Conservation (phyloP, 345 rosid genomes). For the Erucastrum elatum region DNA sequence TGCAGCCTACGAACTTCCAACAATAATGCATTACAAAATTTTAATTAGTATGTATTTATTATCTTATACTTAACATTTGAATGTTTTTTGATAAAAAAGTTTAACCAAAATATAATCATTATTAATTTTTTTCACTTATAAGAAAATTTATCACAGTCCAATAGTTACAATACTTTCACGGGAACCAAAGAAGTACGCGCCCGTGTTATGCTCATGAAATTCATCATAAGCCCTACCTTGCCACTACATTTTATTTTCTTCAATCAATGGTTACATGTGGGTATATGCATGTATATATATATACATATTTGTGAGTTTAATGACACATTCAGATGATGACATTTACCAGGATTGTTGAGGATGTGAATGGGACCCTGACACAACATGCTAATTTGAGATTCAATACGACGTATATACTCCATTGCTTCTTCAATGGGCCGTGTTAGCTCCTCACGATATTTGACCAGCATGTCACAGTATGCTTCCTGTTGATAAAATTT, state of each 20-base stretch:
- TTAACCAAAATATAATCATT: neutral
- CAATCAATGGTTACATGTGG: constrained; percentile 6
- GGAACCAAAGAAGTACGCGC: constrained; percentile 1
- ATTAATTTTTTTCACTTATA: neutral
- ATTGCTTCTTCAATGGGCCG: constrained; percentile 95
- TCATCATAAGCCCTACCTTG: constrained; percentile 33
- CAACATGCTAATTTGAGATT: constrained; percentile 80
- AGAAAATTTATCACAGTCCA: neutral
- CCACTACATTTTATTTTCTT: constrained; percentile 21
- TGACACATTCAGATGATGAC: neutral
- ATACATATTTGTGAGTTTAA: neutral
- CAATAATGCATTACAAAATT: constrained; percentile 8
- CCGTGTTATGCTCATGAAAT: neutral
- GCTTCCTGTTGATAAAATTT: constrained; percentile 64
- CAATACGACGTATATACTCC: constrained; percentile 97
- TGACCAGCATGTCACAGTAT: constrained; percentile 90
- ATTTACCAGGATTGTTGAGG: constrained; percentile 74
- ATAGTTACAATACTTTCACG: neutral
- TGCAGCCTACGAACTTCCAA: constrained; percentile 12
- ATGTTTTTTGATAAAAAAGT: neutral
- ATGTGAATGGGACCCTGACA: constrained; percentile 71
- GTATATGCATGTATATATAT: neutral
- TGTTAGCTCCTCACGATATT: constrained; percentile 87
- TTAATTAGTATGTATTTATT: neutral
- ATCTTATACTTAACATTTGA: neutral